Evolutionary conservation across 2,329 filamentous ascomycete species (phyloP), one percentile per base, ranked within the genome.

Genomic region (Arthrobotrys pseudoclavata): DNA sequence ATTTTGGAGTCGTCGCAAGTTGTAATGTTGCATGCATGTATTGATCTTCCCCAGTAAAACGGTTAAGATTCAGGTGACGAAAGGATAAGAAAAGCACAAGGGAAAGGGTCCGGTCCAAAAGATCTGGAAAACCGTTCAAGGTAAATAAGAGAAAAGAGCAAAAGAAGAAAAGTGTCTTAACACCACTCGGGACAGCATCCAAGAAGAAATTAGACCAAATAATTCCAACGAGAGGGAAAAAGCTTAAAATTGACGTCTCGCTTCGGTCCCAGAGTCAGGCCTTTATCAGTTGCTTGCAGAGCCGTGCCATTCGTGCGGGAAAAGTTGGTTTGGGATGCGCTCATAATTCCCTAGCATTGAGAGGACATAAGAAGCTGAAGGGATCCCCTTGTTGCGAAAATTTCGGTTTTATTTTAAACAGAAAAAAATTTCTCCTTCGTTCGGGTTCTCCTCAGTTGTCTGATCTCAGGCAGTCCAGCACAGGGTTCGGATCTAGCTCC

Each of bases 221-320:
- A 66, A 61, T 68, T 67, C 61, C 67, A 70, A 66, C 74, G 45
- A 62, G 45, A 70, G 55, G 47, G 48, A 75, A 74, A 76, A 77
- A 71, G 74, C 74, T 77, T 77, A 77, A 77, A 77, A 77, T 77
- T 77, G 74, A 77, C 74, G 74, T 77, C 74, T 77, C 74, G 74
- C 74, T 77, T 77, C 74, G 62, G 61, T 64, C 67, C 53, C 61
- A 67, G 47, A 71, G 42, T 68, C 67, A 71, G 67, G 57, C 67
- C 61, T 64, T 77, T 70, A 70, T 66, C 60, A 77, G 40, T 70
- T 77, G 72, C 24, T 48, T 55, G 60, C 64, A 70, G 42, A 61
- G 57, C 57, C 53, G 40, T 53, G 42, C 67, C 50, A 68, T 77
- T 77, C 50, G 61, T 53, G 72, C 61, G 52, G 57, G 68, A 64